Evolutionary conservation across 495 filamentous ascomycete genomes (phyloP).

Genomic region (Penicillium coprophilum): DNA sequence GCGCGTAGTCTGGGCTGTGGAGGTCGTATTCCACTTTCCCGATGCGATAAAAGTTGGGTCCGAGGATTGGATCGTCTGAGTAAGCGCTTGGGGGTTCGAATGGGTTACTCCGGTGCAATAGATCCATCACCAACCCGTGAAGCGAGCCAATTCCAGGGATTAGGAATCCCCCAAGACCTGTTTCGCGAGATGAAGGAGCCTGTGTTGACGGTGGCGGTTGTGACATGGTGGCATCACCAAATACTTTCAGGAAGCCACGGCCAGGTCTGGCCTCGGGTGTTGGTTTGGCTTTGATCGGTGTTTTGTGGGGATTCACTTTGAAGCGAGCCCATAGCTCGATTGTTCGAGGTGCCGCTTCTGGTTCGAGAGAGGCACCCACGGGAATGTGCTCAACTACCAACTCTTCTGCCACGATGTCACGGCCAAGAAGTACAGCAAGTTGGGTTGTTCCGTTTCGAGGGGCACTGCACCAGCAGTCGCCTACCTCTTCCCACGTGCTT

Average conservation of each 20-base stretch:
- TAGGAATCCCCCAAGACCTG: conserved; percentile 19
- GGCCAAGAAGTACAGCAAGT: conserved; percentile 36
- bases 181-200: conserved; percentile 12
- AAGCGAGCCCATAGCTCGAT: conserved; percentile 51
- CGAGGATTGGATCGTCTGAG: conserved; percentile 37
- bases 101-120: conserved; percentile 30
- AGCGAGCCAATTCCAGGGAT: conserved; percentile 23
- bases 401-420: conserved; percentile 45
- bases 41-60: conserved; percentile 43
- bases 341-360: conserved; percentile 40
- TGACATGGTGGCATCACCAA: conserved; percentile 2
- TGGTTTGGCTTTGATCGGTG: conserved; percentile 5
- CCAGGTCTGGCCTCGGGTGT: conserved; percentile 2
- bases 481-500: conserved; percentile 42
- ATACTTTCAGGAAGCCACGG: background rate
- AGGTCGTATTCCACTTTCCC: conserved; percentile 47
- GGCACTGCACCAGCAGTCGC: conserved; percentile 51
- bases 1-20: conserved; percentile 29
- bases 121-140: conserved; percentile 34
- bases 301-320: conserved; percentile 16
- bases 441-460: conserved; percentile 41
- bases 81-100: conserved; percentile 31
- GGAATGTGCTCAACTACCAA: conserved; percentile 50
- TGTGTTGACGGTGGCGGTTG: conserved; percentile 2
- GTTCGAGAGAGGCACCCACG: conserved; percentile 30